Percentiles rank a stretch among this genome's conserved stretches.
These are phyloP conservation scores for Diospyros lotus DNA, from an alignment of 148 eudicot genomes.

Conservation along the genomic window DNA sequence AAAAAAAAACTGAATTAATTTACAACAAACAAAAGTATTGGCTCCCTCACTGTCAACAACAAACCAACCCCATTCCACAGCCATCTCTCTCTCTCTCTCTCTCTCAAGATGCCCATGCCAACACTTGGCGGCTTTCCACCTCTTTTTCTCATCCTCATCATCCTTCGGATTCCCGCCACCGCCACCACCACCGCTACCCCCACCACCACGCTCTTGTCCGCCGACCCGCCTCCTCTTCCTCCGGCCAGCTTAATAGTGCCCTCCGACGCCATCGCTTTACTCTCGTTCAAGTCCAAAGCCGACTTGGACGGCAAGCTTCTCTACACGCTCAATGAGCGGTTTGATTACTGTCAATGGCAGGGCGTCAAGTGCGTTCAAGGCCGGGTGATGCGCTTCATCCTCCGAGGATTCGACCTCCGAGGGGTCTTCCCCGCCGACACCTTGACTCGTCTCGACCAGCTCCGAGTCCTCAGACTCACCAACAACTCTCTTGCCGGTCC, in stretches of 20 bases:
- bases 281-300: constrained; percentile 43
- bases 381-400: constrained; percentile 48
- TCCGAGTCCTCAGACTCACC: constrained; percentile 56
- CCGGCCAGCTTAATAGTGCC: constrained; percentile 11
- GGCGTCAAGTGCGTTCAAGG: constrained; percentile 67
- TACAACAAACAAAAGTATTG: too few species aligned
- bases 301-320: constrained; percentile 44
- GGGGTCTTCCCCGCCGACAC: constrained; percentile 55
- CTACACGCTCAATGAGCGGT: constrained; percentile 38
- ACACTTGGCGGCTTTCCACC: neutral
- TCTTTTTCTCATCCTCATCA: neutral
- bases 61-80: too few species aligned
- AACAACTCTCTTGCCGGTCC: constrained; percentile 77
- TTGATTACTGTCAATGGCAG: constrained; percentile 54
- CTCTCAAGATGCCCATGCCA: neutral
- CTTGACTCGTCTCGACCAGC: constrained; percentile 49
- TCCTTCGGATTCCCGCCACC: constrained; percentile 9
- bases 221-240: constrained; percentile 3
- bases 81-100: neutral
- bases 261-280: constrained; percentile 40
- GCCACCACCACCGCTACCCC: constrained; percentile 10
- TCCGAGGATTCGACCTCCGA: constrained; percentile 33
- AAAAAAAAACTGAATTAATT: too few species aligned
- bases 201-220: constrained; percentile 8
- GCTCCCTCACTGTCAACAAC: too few species aligned